A percentile compares a stretch with the other conserved stretches of the same genome.
Conservation (phyloP, 225 moss, liverwort and hornwort species). For the Sphagnum tenellum region DNA sequence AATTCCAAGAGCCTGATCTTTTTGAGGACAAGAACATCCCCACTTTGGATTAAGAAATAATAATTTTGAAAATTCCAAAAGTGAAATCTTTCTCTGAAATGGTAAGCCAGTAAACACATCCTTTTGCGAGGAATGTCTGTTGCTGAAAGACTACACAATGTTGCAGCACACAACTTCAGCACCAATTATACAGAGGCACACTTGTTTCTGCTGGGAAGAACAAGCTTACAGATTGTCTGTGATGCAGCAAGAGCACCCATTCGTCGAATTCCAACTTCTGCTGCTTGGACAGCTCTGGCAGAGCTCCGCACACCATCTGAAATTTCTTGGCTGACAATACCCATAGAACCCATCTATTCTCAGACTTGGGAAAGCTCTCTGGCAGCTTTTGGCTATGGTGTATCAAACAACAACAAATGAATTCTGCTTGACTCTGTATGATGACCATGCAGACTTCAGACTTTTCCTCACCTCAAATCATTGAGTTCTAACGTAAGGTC, state of each 20-base stretch:
- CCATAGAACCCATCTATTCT: too few species aligned
- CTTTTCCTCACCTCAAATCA: conserved; percentile 35
- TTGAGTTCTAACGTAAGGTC: conserved; percentile 57
- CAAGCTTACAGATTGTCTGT: conserved; percentile 37
- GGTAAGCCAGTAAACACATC: background rate
- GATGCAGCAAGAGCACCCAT: conserved; percentile 43
- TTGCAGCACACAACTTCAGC: background rate
- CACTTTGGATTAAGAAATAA: too few species aligned
- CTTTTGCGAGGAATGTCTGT: background rate
- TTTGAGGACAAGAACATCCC: too few species aligned
- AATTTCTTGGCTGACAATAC: conserved; percentile 41
- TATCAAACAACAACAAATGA: background rate
- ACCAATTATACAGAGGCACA: background rate
- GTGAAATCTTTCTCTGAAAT: too few species aligned
- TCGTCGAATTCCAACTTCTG: conserved; percentile 50
- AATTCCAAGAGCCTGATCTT: too few species aligned
- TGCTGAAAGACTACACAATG: background rate
- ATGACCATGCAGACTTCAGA: background rate
- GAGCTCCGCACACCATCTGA: conserved; percentile 53
- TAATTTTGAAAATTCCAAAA: too few species aligned
- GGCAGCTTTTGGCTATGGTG: too few species aligned
- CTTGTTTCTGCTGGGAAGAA: conserved; percentile 1
- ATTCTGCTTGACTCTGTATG: background rate
- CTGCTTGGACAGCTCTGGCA: conserved; percentile 47
- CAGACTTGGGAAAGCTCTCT: too few species aligned